Conservation (phyloP, 768 basidiomycete species). For the Coprinopsis sp. region DNA sequence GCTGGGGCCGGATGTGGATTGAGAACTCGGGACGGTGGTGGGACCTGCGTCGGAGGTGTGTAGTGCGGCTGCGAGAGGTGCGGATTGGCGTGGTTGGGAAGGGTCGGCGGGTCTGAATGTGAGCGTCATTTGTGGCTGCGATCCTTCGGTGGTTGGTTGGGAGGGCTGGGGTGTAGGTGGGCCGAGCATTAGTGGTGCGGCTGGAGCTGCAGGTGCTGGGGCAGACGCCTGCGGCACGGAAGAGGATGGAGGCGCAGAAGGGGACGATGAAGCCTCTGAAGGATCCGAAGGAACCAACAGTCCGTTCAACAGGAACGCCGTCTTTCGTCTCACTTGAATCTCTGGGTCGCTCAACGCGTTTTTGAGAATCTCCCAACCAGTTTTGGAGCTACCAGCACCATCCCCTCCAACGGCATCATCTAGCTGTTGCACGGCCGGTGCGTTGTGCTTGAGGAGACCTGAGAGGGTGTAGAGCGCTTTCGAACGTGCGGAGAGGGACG, state of each 20-base stretch:
- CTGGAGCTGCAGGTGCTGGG: neutral
- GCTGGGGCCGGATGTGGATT: no score
- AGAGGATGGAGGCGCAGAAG: slow-evolving; percentile 68
- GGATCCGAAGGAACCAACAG: no score
- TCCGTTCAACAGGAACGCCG: no score
- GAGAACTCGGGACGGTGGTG: no score
- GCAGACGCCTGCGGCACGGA: slow-evolving; percentile 27
- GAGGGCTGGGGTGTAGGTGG: slow-evolving; percentile 4
- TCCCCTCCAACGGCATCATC: no score
- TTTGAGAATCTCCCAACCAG: slow-evolving; percentile 64
- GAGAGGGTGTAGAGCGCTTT: slow-evolving; percentile 83
- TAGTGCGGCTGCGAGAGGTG: no score
- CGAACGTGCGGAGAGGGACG: slow-evolving; percentile 55
- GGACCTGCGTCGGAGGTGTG: slow-evolving; percentile 14
- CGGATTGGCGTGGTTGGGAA: slow-evolving; percentile 9
- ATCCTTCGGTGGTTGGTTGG: slow-evolving; percentile 8
- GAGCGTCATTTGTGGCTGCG: slow-evolving; percentile 16
- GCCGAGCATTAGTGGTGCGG: slow-evolving; percentile 10
- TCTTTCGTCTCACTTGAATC: no score
- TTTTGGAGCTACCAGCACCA: no score
- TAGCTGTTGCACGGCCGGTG: slow-evolving; percentile 50
- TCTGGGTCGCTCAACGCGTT: no score
- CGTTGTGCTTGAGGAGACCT: slow-evolving; percentile 73
- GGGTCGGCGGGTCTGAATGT: slow-evolving; percentile 12
- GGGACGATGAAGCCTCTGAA: no score